These are phyloP conservation scores for Hysterangium stoloniferum DNA, from an alignment of 768 basidiomycete species.

Conservation along the genomic window DNA sequence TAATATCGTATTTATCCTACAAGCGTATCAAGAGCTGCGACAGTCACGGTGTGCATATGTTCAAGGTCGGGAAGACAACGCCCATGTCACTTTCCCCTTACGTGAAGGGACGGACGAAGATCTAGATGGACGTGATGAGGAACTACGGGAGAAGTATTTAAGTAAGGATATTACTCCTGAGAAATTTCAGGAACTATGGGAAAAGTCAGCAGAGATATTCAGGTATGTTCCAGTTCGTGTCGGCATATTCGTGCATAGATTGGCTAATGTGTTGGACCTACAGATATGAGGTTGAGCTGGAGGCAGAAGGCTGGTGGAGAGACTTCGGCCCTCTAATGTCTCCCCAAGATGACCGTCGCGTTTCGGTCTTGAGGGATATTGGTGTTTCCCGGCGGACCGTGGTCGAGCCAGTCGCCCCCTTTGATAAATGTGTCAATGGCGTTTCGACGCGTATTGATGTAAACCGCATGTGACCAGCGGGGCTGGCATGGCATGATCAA, in stretches of 20 bases:
- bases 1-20: constrained; percentile 43
- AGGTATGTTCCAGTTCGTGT: constrained; percentile 25
- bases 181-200: constrained; percentile 47
- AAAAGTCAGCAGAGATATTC: constrained; percentile 42
- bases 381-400: not conserved
- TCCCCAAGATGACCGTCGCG: not conserved
- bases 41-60: constrained; percentile 43
- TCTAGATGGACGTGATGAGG: constrained; percentile 38
- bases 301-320: constrained; percentile 5
- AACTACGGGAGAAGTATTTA: constrained; percentile 26
- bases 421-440: too few relatives aligned
- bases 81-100: constrained; percentile 37
- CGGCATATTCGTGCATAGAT: not conserved
- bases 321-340: constrained; percentile 6
- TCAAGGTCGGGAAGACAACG: constrained; percentile 37
- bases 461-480: too few relatives aligned
- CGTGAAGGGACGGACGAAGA: constrained; percentile 31
- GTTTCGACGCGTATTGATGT: too few relatives aligned
- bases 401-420: not conserved
- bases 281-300: constrained; percentile 9
- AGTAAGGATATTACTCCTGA: constrained; percentile 34
- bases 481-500: too few relatives aligned
- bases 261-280: not conserved
- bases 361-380: not conserved
- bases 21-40: constrained; percentile 52